A percentile compares a stretch with the other conserved stretches of the same genome.
These are phyloP conservation scores for Leucocoprinus leucothites DNA, from an alignment of 768 basidiomycete genomes.

Conservation along the genomic window DNA sequence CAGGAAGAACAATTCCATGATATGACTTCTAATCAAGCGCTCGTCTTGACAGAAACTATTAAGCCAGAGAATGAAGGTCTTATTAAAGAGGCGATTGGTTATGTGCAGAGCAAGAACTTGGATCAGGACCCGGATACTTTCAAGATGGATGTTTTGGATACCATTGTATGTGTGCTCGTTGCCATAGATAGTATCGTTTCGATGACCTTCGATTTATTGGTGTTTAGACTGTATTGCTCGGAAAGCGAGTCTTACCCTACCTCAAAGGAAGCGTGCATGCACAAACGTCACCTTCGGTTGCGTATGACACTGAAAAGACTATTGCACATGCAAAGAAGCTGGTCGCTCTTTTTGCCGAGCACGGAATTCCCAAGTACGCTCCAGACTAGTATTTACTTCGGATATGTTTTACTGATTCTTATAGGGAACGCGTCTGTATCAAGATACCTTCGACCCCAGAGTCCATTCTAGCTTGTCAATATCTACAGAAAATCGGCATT, in stretches of 20 bases:
- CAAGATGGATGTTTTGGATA: conserved; percentile 32
- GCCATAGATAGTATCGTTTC: not conserved
- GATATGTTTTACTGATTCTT: not conserved
- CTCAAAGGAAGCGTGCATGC: conserved; percentile 40
- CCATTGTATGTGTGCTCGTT: conserved; percentile 27
- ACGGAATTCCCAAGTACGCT: conserved; percentile 38
- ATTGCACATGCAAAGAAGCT: conserved; percentile 40
- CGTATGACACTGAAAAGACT: conserved; percentile 38
- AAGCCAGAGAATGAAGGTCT: conserved; percentile 28
- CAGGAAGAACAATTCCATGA: conserved; percentile 30
- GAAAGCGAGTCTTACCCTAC: conserved; percentile 39
- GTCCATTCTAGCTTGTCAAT: conserved; percentile 45
- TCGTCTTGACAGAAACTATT: conserved; percentile 33
- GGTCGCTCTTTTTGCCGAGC: conserved; percentile 35
- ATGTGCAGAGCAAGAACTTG: conserved; percentile 19
- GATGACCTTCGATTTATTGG: not conserved
- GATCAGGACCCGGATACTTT: conserved; percentile 20
- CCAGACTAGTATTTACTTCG: not conserved
- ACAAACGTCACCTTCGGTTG: conserved; percentile 40
- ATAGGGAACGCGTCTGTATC: conserved; percentile 48
- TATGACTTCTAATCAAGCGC: conserved; percentile 51
- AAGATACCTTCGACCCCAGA: conserved; percentile 58
- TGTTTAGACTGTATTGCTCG: conserved; percentile 40
- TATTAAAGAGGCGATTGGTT: conserved; percentile 29
- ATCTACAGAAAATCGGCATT: conserved; percentile 43